phyloP scores from a whole-genome alignment of 225 moss, liverwort and hornwort genomes.

The Pseudisothecium myosuroides region DNA sequence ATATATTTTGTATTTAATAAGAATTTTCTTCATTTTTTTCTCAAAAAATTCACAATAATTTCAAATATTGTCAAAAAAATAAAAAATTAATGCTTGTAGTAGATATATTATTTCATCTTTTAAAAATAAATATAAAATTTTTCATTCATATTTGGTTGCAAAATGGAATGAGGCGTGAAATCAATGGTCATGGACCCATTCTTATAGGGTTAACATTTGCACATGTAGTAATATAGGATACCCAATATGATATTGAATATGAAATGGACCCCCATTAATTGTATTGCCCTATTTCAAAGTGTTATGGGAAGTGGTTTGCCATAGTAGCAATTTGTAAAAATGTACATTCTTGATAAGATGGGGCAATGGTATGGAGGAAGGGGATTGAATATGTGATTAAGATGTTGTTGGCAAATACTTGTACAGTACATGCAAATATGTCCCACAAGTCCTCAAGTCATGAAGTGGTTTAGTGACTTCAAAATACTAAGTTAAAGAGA shows the following conservation, averaged over 20 bases:
- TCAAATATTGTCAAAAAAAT: too few relatives aligned
- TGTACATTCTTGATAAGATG: background rate
- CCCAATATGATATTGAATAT: background rate
- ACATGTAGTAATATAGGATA: too few relatives aligned
- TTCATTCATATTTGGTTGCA: background rate
- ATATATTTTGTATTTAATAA: background rate
- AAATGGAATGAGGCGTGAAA: background rate
- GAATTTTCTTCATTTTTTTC: background rate
- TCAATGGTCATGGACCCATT: fast-evolving
- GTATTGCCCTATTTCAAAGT: background rate
- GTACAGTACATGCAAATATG: background rate
- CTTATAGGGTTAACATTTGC: background rate
- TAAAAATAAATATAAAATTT: background rate
- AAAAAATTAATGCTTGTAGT: too few relatives aligned
- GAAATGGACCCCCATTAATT: fast-evolving
- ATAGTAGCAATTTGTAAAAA: background rate
- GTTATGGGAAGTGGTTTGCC: fast-evolving
- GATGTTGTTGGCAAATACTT: background rate
- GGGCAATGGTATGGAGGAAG: background rate
- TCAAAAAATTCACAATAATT: too few relatives aligned
- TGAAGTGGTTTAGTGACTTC: background rate
- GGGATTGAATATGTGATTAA: background rate
- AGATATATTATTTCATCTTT: background rate
- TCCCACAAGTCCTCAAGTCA: fast-evolving
- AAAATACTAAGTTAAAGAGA: background rate